Conservation (phyloP, 805 yeast genomes). For the Suhomyces xylopsoci region DNA sequence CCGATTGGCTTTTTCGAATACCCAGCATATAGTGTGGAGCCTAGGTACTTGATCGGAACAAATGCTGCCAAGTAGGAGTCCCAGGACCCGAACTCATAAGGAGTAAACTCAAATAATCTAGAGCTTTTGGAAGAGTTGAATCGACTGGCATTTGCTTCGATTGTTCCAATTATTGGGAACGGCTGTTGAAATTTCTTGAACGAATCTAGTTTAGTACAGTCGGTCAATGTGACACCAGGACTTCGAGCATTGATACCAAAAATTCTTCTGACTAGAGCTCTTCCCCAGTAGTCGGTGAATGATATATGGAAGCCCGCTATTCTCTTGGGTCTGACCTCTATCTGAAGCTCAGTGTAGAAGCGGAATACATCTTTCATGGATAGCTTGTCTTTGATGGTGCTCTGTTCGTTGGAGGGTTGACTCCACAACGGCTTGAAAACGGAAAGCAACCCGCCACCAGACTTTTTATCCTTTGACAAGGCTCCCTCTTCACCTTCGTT, state of each 20-base stretch:
- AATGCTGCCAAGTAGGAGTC: conserved; percentile 47
- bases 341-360: conserved; percentile 52
- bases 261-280: conserved; percentile 51
- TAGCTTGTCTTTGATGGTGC: not conserved
- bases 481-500: not conserved
- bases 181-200: conserved; percentile 43
- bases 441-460: not conserved
- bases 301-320: conserved; percentile 53
- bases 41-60: conserved; percentile 50
- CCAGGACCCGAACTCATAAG: conserved; percentile 71
- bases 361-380: conserved; percentile 25
- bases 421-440: not conserved
- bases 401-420: not conserved
- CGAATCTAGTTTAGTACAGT: conserved; percentile 28
- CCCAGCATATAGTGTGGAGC: conserved; percentile 48
- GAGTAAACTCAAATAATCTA: conserved; percentile 56
- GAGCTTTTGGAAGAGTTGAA: conserved; percentile 32
- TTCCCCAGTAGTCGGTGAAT: conserved; percentile 68
- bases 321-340: conserved; percentile 52
- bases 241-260: conserved; percentile 35
- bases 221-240: conserved; percentile 38
- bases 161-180: conserved; percentile 47
- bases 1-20: conserved; percentile 24
- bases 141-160: conserved; percentile 36
- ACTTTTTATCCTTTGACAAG: not conserved